These are phyloP conservation scores for Nepenthes alata DNA, from an alignment of 179 eudicot species.

Conservation along the genomic window DNA sequence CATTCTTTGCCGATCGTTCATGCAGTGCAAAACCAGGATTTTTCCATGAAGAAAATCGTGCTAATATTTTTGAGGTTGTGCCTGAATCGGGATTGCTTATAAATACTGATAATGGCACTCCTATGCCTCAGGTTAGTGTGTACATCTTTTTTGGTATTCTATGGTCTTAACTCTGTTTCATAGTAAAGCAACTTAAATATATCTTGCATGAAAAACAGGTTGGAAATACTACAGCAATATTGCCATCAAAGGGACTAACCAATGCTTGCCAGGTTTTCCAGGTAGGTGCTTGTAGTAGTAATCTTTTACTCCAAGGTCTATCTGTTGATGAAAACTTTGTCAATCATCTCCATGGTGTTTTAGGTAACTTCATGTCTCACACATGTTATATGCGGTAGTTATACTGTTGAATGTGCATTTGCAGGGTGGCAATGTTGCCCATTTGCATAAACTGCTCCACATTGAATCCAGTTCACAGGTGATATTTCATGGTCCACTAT, in stretches of 20 bases:
- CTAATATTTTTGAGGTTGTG: constrained; percentile 82
- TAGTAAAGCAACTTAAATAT: constrained; percentile 2
- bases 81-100: constrained; percentile 85
- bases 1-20: neutral
- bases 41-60: constrained; percentile 90
- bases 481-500: constrained; percentile 13
- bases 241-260: constrained; percentile 34
- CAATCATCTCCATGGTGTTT: neutral
- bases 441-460: constrained; percentile 75
- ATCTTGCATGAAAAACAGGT: constrained; percentile 34
- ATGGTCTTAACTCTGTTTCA: too few relatives aligned
- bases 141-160: too few relatives aligned
- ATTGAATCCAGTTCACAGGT: constrained; percentile 97
- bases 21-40: constrained; percentile 87
- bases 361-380: neutral
- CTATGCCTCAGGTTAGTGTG: constrained; percentile 73
- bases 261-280: constrained; percentile 69
- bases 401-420: constrained; percentile 8
- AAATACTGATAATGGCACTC: constrained; percentile 94
- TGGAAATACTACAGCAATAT: constrained; percentile 33
- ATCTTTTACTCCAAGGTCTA: neutral
- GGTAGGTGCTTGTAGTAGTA: constrained; percentile 26
- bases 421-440: constrained; percentile 97
- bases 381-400: constrained; percentile 1
- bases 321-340: neutral